Percentiles rank a stretch among this genome's conserved stretches.
These are phyloP conservation scores for Meredithiella fracta DNA, from an alignment of 2,329 filamentous ascomycete species.

Conservation along the genomic window DNA sequence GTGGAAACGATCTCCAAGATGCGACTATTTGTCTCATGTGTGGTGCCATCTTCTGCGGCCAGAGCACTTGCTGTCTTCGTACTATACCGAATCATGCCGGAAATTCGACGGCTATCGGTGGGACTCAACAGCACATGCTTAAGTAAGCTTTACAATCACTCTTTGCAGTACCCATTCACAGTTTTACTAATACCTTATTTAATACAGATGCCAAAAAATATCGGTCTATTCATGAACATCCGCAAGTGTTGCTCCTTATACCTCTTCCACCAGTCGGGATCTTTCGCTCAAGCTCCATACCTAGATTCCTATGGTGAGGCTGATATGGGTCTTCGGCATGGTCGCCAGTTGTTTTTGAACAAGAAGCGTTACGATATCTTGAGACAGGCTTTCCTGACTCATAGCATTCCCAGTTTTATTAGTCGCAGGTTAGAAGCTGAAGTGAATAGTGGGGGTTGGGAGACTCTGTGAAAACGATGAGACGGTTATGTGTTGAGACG, in stretches of 20 bases:
- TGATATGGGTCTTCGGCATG: conserved; percentile 74
- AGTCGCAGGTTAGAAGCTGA: conserved; percentile 82
- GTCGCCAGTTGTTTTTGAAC: conserved; percentile 79
- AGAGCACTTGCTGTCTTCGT: conserved; percentile 78
- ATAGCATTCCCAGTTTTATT: conserved; percentile 78
- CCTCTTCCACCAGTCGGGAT: conserved; percentile 64
- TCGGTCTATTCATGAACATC: conserved; percentile 92
- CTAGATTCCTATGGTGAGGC: conserved; percentile 92
- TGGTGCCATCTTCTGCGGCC: conserved; percentile 90
- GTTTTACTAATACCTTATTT: conserved; percentile 5
- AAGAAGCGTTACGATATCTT: conserved; percentile 86
- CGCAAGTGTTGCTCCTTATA: conserved; percentile 89
- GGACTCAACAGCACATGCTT: conserved; percentile 77
- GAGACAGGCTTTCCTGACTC: conserved; percentile 70
- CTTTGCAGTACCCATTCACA: background rate
- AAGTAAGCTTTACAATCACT: conserved; percentile 47
- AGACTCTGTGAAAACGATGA: conserved; percentile 41
- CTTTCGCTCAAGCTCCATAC: conserved; percentile 77
- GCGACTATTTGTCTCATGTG: conserved; percentile 88
- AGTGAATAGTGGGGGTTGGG: conserved; percentile 95
- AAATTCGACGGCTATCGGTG: conserved; percentile 37
- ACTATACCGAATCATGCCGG: conserved; percentile 30
- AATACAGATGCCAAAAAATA: conserved; percentile 60
- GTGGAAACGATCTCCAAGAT: conserved; percentile 79
- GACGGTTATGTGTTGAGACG: background rate